Base-by-base conservation (phyloP, 495 filamentous ascomycete species). In the Trichoderma asperelloides region DNA sequence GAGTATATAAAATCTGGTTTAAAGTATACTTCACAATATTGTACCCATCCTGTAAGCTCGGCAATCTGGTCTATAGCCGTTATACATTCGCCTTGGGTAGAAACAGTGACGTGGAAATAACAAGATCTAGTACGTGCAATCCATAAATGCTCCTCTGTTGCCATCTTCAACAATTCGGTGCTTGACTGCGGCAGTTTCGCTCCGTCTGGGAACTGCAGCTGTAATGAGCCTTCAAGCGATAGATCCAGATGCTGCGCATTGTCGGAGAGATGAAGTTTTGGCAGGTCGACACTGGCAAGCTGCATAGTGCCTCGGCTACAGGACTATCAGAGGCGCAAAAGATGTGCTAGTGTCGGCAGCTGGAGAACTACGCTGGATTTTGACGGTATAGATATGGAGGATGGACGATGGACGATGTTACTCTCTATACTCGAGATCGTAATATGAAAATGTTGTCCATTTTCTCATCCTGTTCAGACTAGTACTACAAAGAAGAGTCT, bases 91-190 rank as follows among this genome's bases (percentile, higher is more conserved):
- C 64, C 64, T 16, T 30, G 16, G 39, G 27, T n/a, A 18, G 43
- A 30, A n/a, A 65, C 27, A n/a, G 11, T n/a, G n/a, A 65, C 15
- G 0, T 43, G 40, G 3, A 65, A n/a, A 33, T 30, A 8, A 28
- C 40, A 45, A 27, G 27, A 23, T 8, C 43, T 41, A 15, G 27
- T 43, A 5, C 43, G 40, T 16, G 64, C 64, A n/a, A 65, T 51
- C 64, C 64, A 65, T 25, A 65, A 25, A n/a, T 65, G 64, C 41
- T 49, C 28, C 8, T 65, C 43, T 5, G 9, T 49, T 8, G 30
- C 64, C 40, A 45, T 4, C 16, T 30, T n/a, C 41, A 45, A 21
- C 27, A 65, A 28, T 2, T 47, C 27, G 64, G 25, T 21, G 41
- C 27, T 49, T 27, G 64, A 27, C 21, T 27, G 27, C 9, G 43